phyloP scores from a whole-genome alignment of 2,329 filamentous ascomycete species.

The Byssochlamys sp. region DNA sequence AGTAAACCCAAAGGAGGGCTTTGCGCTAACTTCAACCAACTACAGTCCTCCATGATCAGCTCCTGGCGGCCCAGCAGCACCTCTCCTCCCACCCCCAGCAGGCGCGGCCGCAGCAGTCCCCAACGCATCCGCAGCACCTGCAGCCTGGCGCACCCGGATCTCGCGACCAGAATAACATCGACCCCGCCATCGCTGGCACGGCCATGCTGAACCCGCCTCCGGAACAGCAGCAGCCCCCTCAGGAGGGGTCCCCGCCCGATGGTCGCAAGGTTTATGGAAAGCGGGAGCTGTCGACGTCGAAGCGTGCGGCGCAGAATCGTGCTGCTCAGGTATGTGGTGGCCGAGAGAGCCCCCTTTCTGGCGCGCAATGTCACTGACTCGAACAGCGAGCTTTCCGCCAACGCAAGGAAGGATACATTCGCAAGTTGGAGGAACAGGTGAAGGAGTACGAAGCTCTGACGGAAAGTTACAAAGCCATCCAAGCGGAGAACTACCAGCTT shows the following conservation, averaged over 20 bases:
- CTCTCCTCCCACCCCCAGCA: slow-evolving; percentile 37
- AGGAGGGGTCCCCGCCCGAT: slow-evolving; percentile 14
- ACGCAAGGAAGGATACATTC: slow-evolving; percentile 95
- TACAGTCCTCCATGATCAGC: slow-evolving; percentile 54
- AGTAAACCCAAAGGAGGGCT: background rate
- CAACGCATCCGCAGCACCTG: slow-evolving; percentile 33
- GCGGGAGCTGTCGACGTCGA: slow-evolving; percentile 85
- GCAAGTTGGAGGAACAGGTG: slow-evolving; percentile 90
- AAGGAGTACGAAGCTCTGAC: slow-evolving; percentile 69
- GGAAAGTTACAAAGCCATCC: slow-evolving; percentile 66
- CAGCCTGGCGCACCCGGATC: slow-evolving; percentile 32
- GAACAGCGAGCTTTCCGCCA: slow-evolving; percentile 84
- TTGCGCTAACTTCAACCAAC: background rate
- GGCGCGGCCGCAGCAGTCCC: slow-evolving; percentile 31
- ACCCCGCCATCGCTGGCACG: slow-evolving; percentile 48
- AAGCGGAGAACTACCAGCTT: slow-evolving; percentile 79
- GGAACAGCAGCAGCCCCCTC: slow-evolving; percentile 22
- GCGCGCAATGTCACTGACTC: slow-evolving; percentile 4
- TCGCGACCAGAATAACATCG: slow-evolving; percentile 46
- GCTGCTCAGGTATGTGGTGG: slow-evolving; percentile 72
- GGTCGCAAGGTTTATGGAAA: slow-evolving; percentile 64
- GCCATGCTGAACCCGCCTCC: slow-evolving; percentile 38
- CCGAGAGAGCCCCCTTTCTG: background rate
- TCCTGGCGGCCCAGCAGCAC: slow-evolving; percentile 43
- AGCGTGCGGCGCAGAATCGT: slow-evolving; percentile 90